Evolutionary conservation across 192 early-diverging fungal genomes (phyloP), one percentile per base, ranked within the genome.

Genomic region (Powellomyces hirtus): DNA sequence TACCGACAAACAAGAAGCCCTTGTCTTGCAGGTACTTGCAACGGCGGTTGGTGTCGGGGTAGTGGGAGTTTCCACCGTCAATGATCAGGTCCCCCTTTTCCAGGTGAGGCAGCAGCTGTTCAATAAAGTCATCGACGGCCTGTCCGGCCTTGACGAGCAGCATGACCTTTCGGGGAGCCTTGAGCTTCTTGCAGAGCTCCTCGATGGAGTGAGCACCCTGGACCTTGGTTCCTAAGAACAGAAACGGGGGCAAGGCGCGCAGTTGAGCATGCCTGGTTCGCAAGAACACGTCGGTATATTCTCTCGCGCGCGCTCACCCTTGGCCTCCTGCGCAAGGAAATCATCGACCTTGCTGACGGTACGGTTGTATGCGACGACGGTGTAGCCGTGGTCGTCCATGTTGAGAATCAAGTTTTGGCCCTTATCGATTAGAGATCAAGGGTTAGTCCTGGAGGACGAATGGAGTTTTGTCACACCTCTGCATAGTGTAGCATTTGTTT

Each of bases 31-130:
- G 81, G 34, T 96, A 82, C 80, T 94, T 92, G 77, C 84, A 82
- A 68, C 96, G 89, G 57, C 95, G 91, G 70, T 94, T 90, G 63
- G 91, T 89, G 76, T 98, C 96, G 57, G 94, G 94, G 85, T 90
- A 98, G 89, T 98, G 95, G 51, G 94, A 96, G 89, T 98, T 98
- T 64, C 96, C 96, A 72, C 96, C 96, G 76, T 98, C 96, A 73
- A 98, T 97, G 72, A 98, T 91, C 73, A 98, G 94, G 76, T 98
- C 96, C 7, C 80, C 83, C 70, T 85, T 59, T 76, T 95, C 92
- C 58, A 98, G 86, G 80, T 88, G 84, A 44, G 94, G 94, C 30
- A 96, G 73, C 66, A 96, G 77, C 72, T 91, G 90, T 30, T 86
- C 90, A 63, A 98, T 98, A 67, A 98, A 98, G 79, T 89, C 86